Conservation (phyloP, 345 rosid genomes). For the Abelmoschus esculentus region DNA sequence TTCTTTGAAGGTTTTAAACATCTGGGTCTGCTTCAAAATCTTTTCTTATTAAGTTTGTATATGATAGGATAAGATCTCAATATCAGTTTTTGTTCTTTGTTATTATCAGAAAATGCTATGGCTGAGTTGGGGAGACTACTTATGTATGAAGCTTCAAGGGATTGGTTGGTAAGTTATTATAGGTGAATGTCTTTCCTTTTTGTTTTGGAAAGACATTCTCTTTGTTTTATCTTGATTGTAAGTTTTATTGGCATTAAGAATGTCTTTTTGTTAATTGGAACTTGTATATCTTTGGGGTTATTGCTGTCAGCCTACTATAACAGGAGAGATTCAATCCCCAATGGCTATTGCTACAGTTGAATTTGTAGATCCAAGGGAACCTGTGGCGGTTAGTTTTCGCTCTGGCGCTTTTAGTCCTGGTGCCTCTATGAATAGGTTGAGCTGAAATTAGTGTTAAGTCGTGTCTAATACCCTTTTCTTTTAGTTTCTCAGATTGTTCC, state of each 20-base stretch:
- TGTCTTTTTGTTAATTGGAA: background rate
- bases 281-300: background rate
- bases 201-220: background rate
- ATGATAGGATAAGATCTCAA: background rate
- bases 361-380: slow-evolving; percentile 88
- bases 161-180: slow-evolving; percentile 65
- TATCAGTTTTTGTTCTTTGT: slow-evolving; percentile 9
- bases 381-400: slow-evolving; percentile 60
- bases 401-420: slow-evolving; percentile 5
- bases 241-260: background rate
- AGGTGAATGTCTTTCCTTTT: background rate
- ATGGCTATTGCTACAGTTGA: slow-evolving; percentile 88
- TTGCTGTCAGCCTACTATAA: slow-evolving; percentile 58
- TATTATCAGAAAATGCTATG: slow-evolving; percentile 63
- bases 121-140: slow-evolving; percentile 92
- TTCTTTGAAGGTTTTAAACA: background rate
- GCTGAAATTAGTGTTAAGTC: background rate
- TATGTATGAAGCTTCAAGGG: slow-evolving; percentile 88
- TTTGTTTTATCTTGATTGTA: background rate
- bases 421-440: background rate
- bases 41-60: slow-evolving; percentile 4
- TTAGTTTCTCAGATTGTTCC: slow-evolving; percentile 65
- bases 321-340: slow-evolving; percentile 93
- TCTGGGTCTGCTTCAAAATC: slow-evolving; percentile 2
- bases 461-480: slow-evolving; percentile 5